phyloP scores from a whole-genome alignment of 108 stramenopile genomes.

The Halocafeteria seosinensis region DNA sequence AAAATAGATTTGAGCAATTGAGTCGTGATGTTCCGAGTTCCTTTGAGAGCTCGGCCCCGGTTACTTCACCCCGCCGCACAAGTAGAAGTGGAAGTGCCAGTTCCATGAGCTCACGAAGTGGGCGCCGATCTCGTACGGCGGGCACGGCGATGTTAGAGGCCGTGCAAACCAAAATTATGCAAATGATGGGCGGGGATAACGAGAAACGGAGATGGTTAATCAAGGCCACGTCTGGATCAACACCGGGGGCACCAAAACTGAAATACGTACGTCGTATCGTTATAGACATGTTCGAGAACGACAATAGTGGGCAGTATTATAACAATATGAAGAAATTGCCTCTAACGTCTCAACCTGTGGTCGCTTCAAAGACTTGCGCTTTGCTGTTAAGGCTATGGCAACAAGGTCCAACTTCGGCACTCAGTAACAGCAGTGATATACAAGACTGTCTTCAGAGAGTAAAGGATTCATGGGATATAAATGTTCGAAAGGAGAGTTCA shows the following conservation, averaged over 20 bases:
- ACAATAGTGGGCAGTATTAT: not conserved
- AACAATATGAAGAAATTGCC: not conserved
- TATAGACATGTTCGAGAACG: not conserved
- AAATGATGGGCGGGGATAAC: not conserved
- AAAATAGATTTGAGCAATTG: too few species aligned
- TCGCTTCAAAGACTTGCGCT: not conserved
- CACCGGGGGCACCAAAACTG: not conserved
- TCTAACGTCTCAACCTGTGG: not conserved
- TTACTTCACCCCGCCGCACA: not conserved
- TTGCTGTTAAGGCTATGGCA: not conserved
- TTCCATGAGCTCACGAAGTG: not conserved
- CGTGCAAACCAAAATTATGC: not conserved
- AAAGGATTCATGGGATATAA: too few species aligned
- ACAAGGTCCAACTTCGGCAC: not conserved
- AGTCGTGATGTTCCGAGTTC: too few species aligned
- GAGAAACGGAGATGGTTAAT: not conserved
- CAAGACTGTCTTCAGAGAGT: too few species aligned
- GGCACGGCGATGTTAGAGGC: not conserved
- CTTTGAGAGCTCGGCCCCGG: too few species aligned
- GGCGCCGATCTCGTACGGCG: not conserved
- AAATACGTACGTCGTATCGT: not conserved
- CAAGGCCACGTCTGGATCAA: not conserved
- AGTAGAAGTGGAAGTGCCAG: not conserved
- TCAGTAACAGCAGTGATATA: too few species aligned
- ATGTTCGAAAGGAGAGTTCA: too few species aligned